Base-by-base conservation (phyloP, 1,284 basidiomycete species). In the Meripilus lineatus region DNA sequence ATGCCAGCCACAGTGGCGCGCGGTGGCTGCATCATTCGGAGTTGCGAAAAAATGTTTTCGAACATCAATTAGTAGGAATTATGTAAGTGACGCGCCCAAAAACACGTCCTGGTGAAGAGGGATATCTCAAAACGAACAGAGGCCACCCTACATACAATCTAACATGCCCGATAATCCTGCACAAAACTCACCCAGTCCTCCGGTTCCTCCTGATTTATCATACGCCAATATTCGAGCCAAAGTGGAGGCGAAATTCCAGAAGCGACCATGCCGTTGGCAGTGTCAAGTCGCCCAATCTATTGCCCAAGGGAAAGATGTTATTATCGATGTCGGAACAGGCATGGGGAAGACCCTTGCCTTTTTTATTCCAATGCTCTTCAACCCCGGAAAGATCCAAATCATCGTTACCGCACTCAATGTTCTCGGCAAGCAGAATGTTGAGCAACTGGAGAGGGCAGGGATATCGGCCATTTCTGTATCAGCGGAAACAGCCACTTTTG, bases 341-440 rank as follows among this genome's bases (percentile, higher is more conserved):
- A 32, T 25, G 10, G 49, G 51, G 6, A 53, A 53, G 26, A 51
- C 46, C n/a, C 15, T 53, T 10, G 26, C 43, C 1, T 53, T 53
- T 38, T 44, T 21, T 34, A 43, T 49, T 3, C 51, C 42, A 0
- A 21, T 49, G 0, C 47, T 53, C 2, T 49, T 51, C 21, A 18
- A 32, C n/a, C 15, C 26, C 1, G 5, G 33, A 7, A 33, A 38
- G 2, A 38, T 49, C 1, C 26, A 17, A 30, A 46, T 54, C n/a
- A 38, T 54, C 1, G 44, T 54, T 11, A 56, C 55, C 3, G 43
- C 53, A 2, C 25, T 56, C 10, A 55, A 55, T 36, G 35, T 55
- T 5, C 45, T 57, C 1, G 51, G 55, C 1, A 32, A 48, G 5
- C 55, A 57, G 33, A 52, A 39, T 28, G 46, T 52, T 2, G 34